A percentile compares a stretch with the other conserved stretches of the same genome.
Conservation (phyloP, 2,329 filamentous ascomycete genomes). For the Claviceps spartinae region DNA sequence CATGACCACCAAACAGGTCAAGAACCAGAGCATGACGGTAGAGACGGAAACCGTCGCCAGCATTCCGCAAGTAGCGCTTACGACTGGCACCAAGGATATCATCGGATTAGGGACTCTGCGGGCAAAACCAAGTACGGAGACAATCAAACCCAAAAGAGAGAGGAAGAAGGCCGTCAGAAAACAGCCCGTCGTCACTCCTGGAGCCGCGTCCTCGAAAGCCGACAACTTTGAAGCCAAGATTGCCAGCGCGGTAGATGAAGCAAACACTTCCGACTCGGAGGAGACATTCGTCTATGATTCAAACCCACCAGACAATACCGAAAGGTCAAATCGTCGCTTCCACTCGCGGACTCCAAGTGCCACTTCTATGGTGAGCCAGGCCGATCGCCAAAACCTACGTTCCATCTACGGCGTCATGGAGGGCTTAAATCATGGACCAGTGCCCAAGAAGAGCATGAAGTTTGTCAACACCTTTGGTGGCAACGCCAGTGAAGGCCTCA, state of each 20-base stretch:
- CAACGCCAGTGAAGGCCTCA: constrained; percentile 36
- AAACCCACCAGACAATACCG: constrained; percentile 61
- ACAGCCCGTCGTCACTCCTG: constrained; percentile 53
- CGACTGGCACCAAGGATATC: constrained; percentile 50
- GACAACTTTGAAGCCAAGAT: constrained; percentile 98
- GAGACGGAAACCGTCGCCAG: constrained; percentile 94
- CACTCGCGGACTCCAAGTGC: constrained; percentile 92
- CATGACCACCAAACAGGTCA: constrained; percentile 50
- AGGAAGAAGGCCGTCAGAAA: constrained; percentile 72
- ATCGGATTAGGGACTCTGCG: constrained; percentile 61
- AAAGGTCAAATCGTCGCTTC: constrained; percentile 53
- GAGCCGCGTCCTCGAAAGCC: constrained; percentile 78
- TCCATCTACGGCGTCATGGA: constrained; percentile 58
- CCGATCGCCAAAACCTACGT: constrained; percentile 45
- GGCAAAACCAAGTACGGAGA: constrained; percentile 85
- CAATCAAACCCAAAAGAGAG: constrained; percentile 86
- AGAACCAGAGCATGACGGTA: constrained; percentile 84
- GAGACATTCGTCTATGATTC: constrained; percentile 99
- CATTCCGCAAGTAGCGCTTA: constrained; percentile 70
- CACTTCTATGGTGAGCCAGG: constrained; percentile 65
- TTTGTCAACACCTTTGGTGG: constrained; percentile 71
- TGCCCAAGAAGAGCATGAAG: constrained; percentile 81
- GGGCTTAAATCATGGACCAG: constrained; percentile 28
- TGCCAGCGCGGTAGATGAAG: constrained; percentile 88
- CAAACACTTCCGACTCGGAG: constrained; percentile 91